These are phyloP conservation scores for Papiliotrema fonsecae DNA, from an alignment of 1,284 basidiomycete species.

Conservation along the genomic window DNA sequence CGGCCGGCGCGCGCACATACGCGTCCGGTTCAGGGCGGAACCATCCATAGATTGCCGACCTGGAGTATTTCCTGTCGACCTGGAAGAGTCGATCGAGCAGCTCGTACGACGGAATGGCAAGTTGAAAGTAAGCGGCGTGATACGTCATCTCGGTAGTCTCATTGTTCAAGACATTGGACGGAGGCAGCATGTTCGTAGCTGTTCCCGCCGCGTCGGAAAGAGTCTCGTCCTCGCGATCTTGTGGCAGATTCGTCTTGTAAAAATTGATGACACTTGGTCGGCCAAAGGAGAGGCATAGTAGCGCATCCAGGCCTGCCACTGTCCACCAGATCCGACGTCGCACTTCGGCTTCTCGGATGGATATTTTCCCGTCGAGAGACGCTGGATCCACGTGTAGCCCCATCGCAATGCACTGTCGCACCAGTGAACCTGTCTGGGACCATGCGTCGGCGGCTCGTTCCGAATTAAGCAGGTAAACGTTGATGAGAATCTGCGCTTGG, in stretches of 20 bases:
- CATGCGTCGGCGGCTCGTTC: conserved; percentile 46
- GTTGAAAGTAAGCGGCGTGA: conserved; percentile 45
- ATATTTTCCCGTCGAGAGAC: conserved; percentile 37
- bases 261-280: conserved; percentile 43
- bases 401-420: conserved; percentile 44
- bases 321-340: conserved; percentile 46
- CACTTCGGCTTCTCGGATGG: conserved; percentile 43
- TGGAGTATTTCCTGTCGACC: conserved; percentile 30
- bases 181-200: conserved; percentile 23
- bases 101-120: conserved; percentile 46
- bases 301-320: conserved; percentile 42
- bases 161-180: conserved; percentile 29
- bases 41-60: conserved; percentile 41
- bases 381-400: conserved; percentile 46
- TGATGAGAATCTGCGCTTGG: conserved; percentile 42
- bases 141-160: conserved; percentile 41
- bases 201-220: conserved; percentile 39
- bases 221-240: conserved; percentile 39
- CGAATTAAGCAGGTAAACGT: conserved; percentile 42
- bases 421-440: conserved; percentile 38
- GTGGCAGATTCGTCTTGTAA: conserved; percentile 43
- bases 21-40: conserved; percentile 28
- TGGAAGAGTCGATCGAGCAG: conserved; percentile 44
- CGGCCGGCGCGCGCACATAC: neutral
- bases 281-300: conserved; percentile 44